Base-by-base conservation (phyloP, 768 basidiomycete species). In the Hypsizygus marmoreus region DNA sequence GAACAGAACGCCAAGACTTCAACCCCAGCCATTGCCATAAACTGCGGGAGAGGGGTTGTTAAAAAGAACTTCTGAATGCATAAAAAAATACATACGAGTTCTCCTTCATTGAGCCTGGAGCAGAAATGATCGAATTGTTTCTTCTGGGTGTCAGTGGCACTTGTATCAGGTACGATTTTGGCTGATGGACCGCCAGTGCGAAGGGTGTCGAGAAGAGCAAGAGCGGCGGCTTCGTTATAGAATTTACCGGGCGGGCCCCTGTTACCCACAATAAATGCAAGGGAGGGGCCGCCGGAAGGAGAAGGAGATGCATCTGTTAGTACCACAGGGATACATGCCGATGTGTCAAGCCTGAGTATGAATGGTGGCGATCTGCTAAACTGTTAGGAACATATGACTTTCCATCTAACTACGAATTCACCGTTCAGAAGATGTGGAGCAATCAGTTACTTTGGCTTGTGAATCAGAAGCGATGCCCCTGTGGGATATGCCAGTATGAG, bases 1-100 rank as follows among this genome's bases (percentile, higher is more conserved):
- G 81, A 77, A 47, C 78, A 84, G 50, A 86, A 73, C 3, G 76
- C 81, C 22, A 84, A 70, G n/a, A 81, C 66, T 40, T 76, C 73
- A 10, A 62, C 54, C 6, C 77, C 79, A 17, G 72, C 72, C 52
- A 79, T 72, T 6, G 76, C 72, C 23, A 86, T 68, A 58, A 84
- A 86, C 86, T 88, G 49, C 6, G 40, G 23, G 35, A 35, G 39
- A 28, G 16, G 17, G 11, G 30, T 35, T 31, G 25, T 35, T 6
- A 49, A 6, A 42, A n/a, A n/a, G 22, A 46, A 43, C 22, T 19
- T 33, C 39, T 12, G 5, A 4, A 31, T 12, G 23, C 33, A n/a
- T 30, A 16, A 37, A 9, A 5, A 26, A 16, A 39, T 25, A 58
- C 77, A 39, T 56, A 86, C 86, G 60, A 84, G 63, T 39, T 80